Conservation (phyloP, 805 yeast genomes). For the Metschnikowia hibisci region DNA sequence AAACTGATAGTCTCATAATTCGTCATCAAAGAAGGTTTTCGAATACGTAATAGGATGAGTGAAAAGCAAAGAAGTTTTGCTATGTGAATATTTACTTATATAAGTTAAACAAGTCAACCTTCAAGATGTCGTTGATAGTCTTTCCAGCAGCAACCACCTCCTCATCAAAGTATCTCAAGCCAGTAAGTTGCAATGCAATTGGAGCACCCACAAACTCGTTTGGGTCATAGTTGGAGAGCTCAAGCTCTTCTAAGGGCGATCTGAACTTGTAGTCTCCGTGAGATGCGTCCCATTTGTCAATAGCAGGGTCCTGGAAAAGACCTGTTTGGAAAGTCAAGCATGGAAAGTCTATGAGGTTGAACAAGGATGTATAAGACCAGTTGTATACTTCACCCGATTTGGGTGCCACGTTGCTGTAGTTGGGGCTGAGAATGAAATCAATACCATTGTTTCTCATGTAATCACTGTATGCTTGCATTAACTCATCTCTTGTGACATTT, state of each 20-base stretch:
- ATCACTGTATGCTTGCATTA: constrained; percentile 55
- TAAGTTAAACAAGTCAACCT: constrained; percentile 24
- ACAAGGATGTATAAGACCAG: constrained; percentile 79
- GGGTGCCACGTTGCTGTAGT: constrained; percentile 70
- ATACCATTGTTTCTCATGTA: constrained; percentile 51
- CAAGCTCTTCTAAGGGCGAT: constrained; percentile 46
- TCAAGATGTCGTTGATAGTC: constrained; percentile 35
- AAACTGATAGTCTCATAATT: not conserved
- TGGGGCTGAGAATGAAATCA: constrained; percentile 66
- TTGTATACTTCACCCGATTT: constrained; percentile 57
- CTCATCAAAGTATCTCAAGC: constrained; percentile 54
- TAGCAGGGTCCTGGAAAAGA: constrained; percentile 49
- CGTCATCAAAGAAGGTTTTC: too few species aligned
- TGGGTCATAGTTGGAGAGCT: constrained; percentile 45
- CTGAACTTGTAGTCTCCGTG: constrained; percentile 36
- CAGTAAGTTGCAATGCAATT: constrained; percentile 49
- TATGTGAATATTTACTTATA: constrained; percentile 12
- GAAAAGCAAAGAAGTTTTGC: too few species aligned
- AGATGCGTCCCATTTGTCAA: constrained; percentile 46
- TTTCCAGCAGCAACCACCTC: constrained; percentile 50
- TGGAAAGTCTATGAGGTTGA: constrained; percentile 71
- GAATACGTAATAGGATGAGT: too few species aligned
- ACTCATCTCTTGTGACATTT: constrained; percentile 51
- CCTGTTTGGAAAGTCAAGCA: constrained; percentile 63
- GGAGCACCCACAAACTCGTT: constrained; percentile 51